Evolutionary conservation across 2,329 filamentous ascomycete species (phyloP).

Genomic region (Fusarium sp.): DNA sequence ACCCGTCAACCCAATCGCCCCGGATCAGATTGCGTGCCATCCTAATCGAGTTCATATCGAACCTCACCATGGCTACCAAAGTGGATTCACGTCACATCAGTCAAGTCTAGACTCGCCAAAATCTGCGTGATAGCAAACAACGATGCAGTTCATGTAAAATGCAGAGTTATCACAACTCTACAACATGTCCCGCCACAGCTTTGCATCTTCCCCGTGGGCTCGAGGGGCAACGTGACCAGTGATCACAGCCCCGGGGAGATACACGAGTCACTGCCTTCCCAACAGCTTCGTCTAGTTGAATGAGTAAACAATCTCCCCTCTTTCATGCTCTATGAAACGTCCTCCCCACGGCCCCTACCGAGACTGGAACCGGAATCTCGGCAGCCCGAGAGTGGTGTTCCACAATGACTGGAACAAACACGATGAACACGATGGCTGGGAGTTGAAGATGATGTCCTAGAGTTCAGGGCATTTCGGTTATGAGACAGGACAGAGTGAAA

Average conservation of each 20-base stretch:
- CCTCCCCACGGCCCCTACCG: not conserved
- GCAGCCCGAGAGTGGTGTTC: not conserved
- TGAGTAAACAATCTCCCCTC: not conserved
- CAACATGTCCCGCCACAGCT: not conserved
- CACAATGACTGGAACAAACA: not conserved
- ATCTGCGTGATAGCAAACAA: not conserved
- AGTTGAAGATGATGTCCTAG: not conserved
- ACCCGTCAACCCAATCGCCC: conserved; percentile 1
- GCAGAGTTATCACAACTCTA: not conserved
- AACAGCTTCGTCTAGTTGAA: not conserved
- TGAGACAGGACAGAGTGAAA: not conserved
- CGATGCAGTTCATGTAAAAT: not conserved
- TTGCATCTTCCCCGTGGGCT: not conserved
- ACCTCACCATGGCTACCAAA: not conserved
- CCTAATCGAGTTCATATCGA: not conserved
- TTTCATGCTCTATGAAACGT: conserved; percentile 3
- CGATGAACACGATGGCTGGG: not conserved
- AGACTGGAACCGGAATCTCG: not conserved
- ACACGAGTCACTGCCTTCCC: not conserved
- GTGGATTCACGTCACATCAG: not conserved
- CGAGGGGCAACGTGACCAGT: not conserved
- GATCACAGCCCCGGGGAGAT: not conserved
- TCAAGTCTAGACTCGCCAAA: not conserved
- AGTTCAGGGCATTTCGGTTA: not conserved
- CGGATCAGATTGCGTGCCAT: not conserved